Evolutionary conservation across 1,139 yeast genomes (phyloP).

Genomic region (Magnusiomyces magnusii): DNA sequence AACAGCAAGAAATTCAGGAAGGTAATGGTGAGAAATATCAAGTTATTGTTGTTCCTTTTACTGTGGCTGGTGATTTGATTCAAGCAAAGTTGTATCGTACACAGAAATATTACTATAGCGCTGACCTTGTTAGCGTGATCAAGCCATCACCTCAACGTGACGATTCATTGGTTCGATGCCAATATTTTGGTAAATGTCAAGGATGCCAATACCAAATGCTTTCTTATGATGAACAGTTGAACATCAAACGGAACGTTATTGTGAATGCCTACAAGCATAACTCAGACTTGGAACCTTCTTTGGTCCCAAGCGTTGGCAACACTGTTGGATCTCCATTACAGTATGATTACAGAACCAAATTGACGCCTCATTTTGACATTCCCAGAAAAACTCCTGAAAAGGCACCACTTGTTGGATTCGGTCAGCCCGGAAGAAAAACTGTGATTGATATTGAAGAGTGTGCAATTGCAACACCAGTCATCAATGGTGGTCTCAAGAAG

Average conservation of each 20-base stretch:
- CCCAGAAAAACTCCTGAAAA: slow-evolving; percentile 45
- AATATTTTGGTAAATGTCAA: slow-evolving; percentile 72
- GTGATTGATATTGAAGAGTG: slow-evolving; percentile 93
- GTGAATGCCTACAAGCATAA: slow-evolving; percentile 74
- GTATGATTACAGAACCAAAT: slow-evolving; percentile 76
- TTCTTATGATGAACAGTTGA: slow-evolving; percentile 62
- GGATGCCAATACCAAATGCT: slow-evolving; percentile 93
- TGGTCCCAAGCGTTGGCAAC: slow-evolving; percentile 51
- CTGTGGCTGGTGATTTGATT: slow-evolving; percentile 78
- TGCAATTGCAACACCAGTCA: slow-evolving; percentile 71
- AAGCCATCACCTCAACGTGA: slow-evolving; percentile 44
- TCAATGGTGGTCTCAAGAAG: slow-evolving; percentile 65
- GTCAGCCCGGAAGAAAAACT: slow-evolving; percentile 66
- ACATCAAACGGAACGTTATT: slow-evolving; percentile 65
- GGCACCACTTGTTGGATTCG: slow-evolving; percentile 81
- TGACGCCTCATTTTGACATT: slow-evolving; percentile 91
- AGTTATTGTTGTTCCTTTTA: slow-evolving; percentile 70
- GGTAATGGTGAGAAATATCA: slow-evolving; percentile 5
- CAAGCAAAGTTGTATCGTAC: slow-evolving; percentile 66
- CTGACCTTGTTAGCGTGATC: slow-evolving; percentile 57
- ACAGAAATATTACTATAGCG: slow-evolving; percentile 65
- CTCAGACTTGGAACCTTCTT: slow-evolving; percentile 43
- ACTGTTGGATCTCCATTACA: slow-evolving; percentile 78
- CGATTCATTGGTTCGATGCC: slow-evolving; percentile 52
- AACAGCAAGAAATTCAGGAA: slow-evolving; percentile 17